These are phyloP conservation scores for Sicyos baderoa DNA, from an alignment of 306 rosid genomes.

Conservation along the genomic window DNA sequence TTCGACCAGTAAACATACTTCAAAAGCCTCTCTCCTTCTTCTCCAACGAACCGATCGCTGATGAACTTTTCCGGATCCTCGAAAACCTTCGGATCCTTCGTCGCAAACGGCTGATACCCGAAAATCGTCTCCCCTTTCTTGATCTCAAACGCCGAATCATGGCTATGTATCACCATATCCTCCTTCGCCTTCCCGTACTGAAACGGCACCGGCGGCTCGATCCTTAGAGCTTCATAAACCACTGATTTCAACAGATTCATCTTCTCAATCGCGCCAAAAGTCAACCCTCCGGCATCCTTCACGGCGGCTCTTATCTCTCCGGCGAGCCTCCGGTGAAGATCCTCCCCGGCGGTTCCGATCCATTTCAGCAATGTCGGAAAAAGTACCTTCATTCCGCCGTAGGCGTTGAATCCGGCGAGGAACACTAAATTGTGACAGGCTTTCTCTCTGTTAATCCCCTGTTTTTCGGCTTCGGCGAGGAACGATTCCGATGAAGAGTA, in stretches of 20 bases:
- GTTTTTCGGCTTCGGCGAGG: slow-evolving; percentile 43
- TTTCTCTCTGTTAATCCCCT: slow-evolving; percentile 43
- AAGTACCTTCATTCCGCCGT: slow-evolving; percentile 48
- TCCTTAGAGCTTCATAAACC: slow-evolving; percentile 54
- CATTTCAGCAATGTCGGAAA: slow-evolving; percentile 51
- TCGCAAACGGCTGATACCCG: slow-evolving; percentile 62
- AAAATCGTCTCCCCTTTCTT: slow-evolving; percentile 65
- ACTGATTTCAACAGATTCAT: slow-evolving; percentile 52
- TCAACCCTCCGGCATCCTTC: slow-evolving; percentile 36
- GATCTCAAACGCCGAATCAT: slow-evolving; percentile 47
- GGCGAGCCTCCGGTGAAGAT: slow-evolving; percentile 36
- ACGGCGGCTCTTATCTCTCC: slow-evolving; percentile 41
- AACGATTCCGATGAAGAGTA: slow-evolving; percentile 18
- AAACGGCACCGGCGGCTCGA: slow-evolving; percentile 67
- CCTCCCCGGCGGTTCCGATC: slow-evolving; percentile 45
- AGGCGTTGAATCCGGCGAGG: slow-evolving; percentile 54
- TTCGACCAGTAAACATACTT: slow-evolving; percentile 55
- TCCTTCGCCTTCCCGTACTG: slow-evolving; percentile 64
- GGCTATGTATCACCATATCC: slow-evolving; percentile 46
- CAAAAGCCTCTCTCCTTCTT: slow-evolving; percentile 36
- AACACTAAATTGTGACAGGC: slow-evolving; percentile 63
- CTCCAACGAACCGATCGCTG: slow-evolving; percentile 27
- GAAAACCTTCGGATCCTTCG: slow-evolving; percentile 51
- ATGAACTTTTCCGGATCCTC: slow-evolving; percentile 42
- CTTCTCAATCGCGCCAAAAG: slow-evolving; percentile 29